Evolutionary conservation across 305 asterid species (phyloP).

Genomic region (Fraxinus angustifolia): DNA sequence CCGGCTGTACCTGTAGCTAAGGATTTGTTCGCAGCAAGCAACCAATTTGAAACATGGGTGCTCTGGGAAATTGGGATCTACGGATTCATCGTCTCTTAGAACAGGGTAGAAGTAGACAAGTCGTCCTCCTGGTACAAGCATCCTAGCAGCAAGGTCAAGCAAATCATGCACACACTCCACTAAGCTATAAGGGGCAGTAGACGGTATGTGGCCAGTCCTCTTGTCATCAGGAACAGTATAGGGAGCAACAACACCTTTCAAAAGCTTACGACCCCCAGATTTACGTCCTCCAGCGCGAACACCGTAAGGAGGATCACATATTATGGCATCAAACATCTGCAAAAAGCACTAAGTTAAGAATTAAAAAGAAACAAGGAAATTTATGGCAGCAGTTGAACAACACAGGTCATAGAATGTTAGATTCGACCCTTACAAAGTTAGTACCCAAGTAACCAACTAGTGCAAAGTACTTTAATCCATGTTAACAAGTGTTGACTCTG

Average conservation of each 20-base stretch:
- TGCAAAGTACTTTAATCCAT: neutral
- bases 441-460: neutral
- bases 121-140: conserved; percentile 90
- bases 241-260: conserved; percentile 79
- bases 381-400: neutral
- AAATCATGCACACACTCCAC: conserved; percentile 91
- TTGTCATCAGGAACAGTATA: conserved; percentile 87
- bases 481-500: neutral
- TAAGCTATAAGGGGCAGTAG: conserved; percentile 90
- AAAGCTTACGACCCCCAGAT: conserved; percentile 96
- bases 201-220: conserved; percentile 88
- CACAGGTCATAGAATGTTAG: neutral
- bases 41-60: conserved; percentile 77
- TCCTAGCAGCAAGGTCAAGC: conserved; percentile 84
- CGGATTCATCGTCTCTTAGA: conserved; percentile 59
- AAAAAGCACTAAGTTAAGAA: conserved; percentile 3
- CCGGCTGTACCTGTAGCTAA: conserved; percentile 63
- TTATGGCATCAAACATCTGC: conserved; percentile 87
- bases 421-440: neutral
- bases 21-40: conserved; percentile 52
- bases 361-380: neutral
- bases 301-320: conserved; percentile 97
- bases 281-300: conserved; percentile 99
- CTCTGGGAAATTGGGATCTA: conserved; percentile 65
- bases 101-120: conserved; percentile 92